Evolutionary conservation across 176 grass and related monocot species (phyloP).

Genomic region (Chloris gayana): DNA sequence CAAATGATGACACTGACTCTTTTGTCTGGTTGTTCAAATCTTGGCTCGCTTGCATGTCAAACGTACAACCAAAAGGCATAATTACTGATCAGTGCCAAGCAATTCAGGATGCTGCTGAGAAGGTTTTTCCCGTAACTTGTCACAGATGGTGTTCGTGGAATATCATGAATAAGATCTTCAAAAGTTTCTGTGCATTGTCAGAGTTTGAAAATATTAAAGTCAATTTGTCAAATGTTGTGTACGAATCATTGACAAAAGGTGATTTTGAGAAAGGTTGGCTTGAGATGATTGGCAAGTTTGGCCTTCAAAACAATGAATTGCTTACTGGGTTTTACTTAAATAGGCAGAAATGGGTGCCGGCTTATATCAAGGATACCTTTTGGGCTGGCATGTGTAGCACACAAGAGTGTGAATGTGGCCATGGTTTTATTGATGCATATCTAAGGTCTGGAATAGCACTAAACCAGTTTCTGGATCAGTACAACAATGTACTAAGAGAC

Average conservation of each 20-base stretch:
- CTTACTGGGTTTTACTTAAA: constrained; percentile 17
- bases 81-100: constrained; percentile 28
- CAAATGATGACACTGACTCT: not conserved
- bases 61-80: constrained; percentile 14
- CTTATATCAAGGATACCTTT: constrained; percentile 35
- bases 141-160: constrained; percentile 28
- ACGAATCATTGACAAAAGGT: constrained; percentile 38
- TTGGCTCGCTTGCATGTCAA: constrained; percentile 34
- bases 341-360: constrained; percentile 32
- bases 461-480: not conserved
- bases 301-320: constrained; percentile 18
- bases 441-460: not conserved
- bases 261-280: constrained; percentile 40
- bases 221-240: constrained; percentile 32
- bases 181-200: constrained; percentile 15
- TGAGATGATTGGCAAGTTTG: constrained; percentile 23
- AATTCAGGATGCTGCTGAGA: constrained; percentile 14
- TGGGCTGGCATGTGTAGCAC: constrained; percentile 43
- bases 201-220: constrained; percentile 25
- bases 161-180: constrained; percentile 40
- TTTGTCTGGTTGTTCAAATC: constrained; percentile 36
- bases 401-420: not conserved
- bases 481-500: not conserved
- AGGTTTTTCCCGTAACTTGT: constrained; percentile 18
- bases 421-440: not conserved